Conservation (phyloP, 2,329 filamentous ascomycete species). For the Cladophialophora chaetospira region DNA sequence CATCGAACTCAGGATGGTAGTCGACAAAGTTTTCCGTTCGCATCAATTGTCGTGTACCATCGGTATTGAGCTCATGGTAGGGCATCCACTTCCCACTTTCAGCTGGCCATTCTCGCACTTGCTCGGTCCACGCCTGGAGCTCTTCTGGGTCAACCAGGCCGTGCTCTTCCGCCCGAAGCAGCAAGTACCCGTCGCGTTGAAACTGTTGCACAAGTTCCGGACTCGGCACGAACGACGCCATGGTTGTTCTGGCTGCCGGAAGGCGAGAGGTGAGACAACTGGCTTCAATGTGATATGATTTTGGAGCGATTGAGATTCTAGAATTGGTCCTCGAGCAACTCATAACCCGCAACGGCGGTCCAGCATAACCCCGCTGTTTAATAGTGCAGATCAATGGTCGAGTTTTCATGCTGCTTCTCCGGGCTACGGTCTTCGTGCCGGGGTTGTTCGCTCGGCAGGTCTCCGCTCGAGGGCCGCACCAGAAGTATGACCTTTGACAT, state of each 20-base stretch:
- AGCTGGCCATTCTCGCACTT: conserved; percentile 36
- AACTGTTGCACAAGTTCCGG: conserved; percentile 33
- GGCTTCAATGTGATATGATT: not conserved
- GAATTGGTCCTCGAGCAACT: not conserved
- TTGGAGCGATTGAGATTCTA: not conserved
- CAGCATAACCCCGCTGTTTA: conserved; percentile 4
- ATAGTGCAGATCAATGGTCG: conserved; percentile 1
- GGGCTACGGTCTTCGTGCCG: conserved; percentile 33
- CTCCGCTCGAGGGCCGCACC: not conserved
- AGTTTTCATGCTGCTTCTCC: not conserved
- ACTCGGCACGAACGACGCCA: conserved; percentile 30
- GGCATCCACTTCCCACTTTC: conserved; percentile 41
- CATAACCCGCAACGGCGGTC: not conserved
- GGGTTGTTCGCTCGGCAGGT: not conserved
- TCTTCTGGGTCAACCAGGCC: conserved; percentile 34
- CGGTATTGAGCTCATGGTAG: conserved; percentile 39
- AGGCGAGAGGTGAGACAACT: not conserved
- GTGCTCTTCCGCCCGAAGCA: conserved; percentile 35
- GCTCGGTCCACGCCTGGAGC: conserved; percentile 35
- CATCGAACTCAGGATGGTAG: conserved; percentile 35
- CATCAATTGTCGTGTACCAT: conserved; percentile 39
- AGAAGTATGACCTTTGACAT: not conserved
- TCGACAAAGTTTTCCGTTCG: conserved; percentile 41
- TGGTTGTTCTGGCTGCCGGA: not conserved
- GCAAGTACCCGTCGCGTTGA: conserved; percentile 35